These are phyloP conservation scores for Melastoma malabathricum DNA, from an alignment of 345 rosid species.

Conservation along the genomic window DNA sequence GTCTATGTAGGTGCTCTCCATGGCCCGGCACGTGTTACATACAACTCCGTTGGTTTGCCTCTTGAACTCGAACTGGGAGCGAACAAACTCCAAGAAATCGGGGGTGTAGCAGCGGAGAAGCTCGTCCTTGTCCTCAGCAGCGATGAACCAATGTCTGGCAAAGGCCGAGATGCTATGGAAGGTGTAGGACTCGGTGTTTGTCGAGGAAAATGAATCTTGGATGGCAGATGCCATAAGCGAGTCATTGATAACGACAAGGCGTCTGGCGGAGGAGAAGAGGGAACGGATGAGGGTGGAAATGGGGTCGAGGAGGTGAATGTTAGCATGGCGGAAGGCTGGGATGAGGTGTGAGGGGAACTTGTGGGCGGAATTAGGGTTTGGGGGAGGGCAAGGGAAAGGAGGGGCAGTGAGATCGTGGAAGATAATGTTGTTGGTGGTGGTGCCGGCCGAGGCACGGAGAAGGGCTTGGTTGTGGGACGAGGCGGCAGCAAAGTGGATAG, in stretches of 20 bases:
- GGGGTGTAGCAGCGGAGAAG: constrained; percentile 12
- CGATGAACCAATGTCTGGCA: neutral
- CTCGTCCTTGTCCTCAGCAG: neutral
- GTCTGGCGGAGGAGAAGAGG: constrained; percentile 1
- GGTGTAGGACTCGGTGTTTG: constrained; percentile 9
- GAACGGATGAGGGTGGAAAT: constrained; percentile 2
- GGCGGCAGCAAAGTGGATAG: constrained; percentile 11
- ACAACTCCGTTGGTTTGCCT: neutral
- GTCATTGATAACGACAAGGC: constrained; percentile 10
- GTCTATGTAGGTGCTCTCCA: constrained; percentile 8
- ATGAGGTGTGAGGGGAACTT: constrained; percentile 14
- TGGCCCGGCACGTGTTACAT: constrained; percentile 3
- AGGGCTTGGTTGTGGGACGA: constrained; percentile 13
- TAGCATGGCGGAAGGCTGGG: constrained; percentile 3
- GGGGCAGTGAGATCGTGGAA: constrained; percentile 16
- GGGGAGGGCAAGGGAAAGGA: constrained; percentile 9
- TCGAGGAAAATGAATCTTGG: constrained; percentile 6
- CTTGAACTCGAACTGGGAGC: neutral
- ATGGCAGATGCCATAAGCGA: constrained; percentile 8
- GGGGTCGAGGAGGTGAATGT: constrained; percentile 9
- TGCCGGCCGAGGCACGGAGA: constrained; percentile 4
- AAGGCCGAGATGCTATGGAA: constrained; percentile 11
- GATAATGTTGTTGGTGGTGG: constrained; percentile 2
- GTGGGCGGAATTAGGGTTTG: constrained; percentile 8
- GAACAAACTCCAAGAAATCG: constrained; percentile 16